Base-by-base conservation (phyloP, 2,329 filamentous ascomycete genomes). In the Rutstroemia sp. region DNA sequence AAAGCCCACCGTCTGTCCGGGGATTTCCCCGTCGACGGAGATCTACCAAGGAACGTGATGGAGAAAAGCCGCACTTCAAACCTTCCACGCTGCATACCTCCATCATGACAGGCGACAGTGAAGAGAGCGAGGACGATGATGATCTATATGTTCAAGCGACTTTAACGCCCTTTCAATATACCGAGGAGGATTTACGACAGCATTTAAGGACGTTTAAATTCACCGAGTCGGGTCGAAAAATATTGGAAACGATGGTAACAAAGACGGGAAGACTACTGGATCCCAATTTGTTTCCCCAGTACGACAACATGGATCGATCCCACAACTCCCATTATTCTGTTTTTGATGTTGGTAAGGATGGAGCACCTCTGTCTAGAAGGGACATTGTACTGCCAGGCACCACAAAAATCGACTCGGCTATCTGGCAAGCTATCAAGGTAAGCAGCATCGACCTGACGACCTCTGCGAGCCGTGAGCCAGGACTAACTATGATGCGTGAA, bases 201-300 rank as follows among this genome's bases (percentile, higher is more conserved):
- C 75, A 79, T 62, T 61, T 78, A 42, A 73, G 69, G 59, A 71
- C 62, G 16, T 72, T 77, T 58, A 59, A 67, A 19, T 78, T 75
- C 71, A 70, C 71, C 47, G 66, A 72, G 44, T 67, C 71, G 60
- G 72, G 73, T 16, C 65, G 68, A 54, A 69, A 68, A 38, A 71
- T 78, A 19, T 61, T 79, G 19, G 67, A 71, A n/a, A 63, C 67
- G 16, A 58, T 66, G 12, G 59, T 65, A 6, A 45, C 54, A 2
- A 56, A 62, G 37, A 55, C 34, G 16, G 61, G 63, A 27, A 54
- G 57, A 16, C 58, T 66, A 5, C 34, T 59, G 5, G 38, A 63
- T 25, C 63, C 63, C 10, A 47, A 41, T 8, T 18, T 65, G 2
- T 65, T 65, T 30, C 62, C 58, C 7, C 56, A 60, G 8, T 63